Evolutionary conservation across 768 basidiomycete species (phyloP).

Genomic region (Cytidiella melzeri): DNA sequence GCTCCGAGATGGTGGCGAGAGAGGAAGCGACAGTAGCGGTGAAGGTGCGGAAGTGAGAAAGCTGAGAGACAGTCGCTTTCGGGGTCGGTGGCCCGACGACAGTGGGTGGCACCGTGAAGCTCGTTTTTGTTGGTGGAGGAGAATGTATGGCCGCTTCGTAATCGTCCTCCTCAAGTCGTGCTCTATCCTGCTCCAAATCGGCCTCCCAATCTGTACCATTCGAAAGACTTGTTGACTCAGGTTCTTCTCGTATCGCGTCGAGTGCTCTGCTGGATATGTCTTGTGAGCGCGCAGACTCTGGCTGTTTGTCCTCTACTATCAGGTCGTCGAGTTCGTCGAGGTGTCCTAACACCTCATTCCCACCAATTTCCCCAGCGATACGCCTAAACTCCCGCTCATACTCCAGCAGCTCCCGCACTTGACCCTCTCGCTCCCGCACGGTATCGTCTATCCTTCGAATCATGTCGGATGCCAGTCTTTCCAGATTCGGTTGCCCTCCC

Average conservation of each 20-base stretch:
- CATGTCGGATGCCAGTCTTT: constrained; percentile 66
- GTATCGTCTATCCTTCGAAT: constrained; percentile 75
- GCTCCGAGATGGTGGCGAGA: constrained; percentile 74
- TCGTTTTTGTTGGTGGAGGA: constrained; percentile 48
- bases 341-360: constrained; percentile 62
- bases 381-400: constrained; percentile 76
- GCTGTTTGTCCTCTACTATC: constrained; percentile 30
- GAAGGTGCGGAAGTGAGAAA: constrained; percentile 64
- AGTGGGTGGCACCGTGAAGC: constrained; percentile 48
- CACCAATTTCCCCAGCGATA: constrained; percentile 73
- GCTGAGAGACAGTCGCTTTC: constrained; percentile 53
- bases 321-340: constrained; percentile 60
- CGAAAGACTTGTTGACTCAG: constrained; percentile 16
- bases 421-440: constrained; percentile 70
- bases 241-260: constrained; percentile 27
- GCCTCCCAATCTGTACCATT: constrained; percentile 53
- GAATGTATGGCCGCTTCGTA: constrained; percentile 27
- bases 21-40: constrained; percentile 73
- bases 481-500: constrained; percentile 35
- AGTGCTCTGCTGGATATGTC: constrained; percentile 9
- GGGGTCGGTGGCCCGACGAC: constrained; percentile 49
- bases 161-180: constrained; percentile 42
- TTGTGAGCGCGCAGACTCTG: constrained; percentile 2
- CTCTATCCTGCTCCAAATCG: constrained; percentile 38
- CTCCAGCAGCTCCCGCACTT: constrained; percentile 72